These are phyloP conservation scores for Fusarium tanahbumbuense DNA, from an alignment of 2,329 filamentous ascomycete genomes.

Conservation along the genomic window DNA sequence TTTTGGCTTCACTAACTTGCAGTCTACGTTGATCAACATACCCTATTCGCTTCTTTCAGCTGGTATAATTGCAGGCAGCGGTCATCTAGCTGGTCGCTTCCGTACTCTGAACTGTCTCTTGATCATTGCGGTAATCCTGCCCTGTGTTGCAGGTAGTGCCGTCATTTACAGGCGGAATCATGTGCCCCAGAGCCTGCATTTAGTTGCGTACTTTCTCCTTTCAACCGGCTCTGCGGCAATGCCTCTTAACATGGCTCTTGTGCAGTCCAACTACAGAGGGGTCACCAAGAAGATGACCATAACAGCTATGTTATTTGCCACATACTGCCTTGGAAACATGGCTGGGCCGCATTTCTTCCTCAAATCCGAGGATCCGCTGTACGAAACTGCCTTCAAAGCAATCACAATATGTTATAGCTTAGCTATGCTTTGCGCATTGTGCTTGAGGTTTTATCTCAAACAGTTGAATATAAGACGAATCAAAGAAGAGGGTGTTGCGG, in stretches of 20 bases:
- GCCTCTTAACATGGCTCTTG: constrained; percentile 66
- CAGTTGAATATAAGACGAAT: constrained; percentile 58
- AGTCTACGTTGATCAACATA: constrained; percentile 68
- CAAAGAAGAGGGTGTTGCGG: constrained; percentile 57
- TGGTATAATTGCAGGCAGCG: constrained; percentile 59
- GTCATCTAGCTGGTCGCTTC: constrained; percentile 63
- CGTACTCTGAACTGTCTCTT: constrained; percentile 64
- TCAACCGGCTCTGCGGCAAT: constrained; percentile 65
- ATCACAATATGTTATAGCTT: constrained; percentile 69
- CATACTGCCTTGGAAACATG: constrained; percentile 68
- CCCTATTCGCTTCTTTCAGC: constrained; percentile 67
- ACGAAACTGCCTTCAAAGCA: constrained; percentile 64
- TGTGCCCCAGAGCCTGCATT: constrained; percentile 57
- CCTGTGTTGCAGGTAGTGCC: constrained; percentile 64
- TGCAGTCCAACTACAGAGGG: constrained; percentile 66
- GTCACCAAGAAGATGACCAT: constrained; percentile 71
- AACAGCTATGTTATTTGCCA: constrained; percentile 65
- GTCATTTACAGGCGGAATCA: constrained; percentile 62
- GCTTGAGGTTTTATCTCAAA: constrained; percentile 61
- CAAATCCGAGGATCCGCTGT: constrained; percentile 61
- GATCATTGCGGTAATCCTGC: constrained; percentile 61
- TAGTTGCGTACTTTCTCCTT: constrained; percentile 69
- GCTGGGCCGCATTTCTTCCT: constrained; percentile 67
- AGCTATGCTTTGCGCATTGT: constrained; percentile 57
- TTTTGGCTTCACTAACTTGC: constrained; percentile 66